Evolutionary conservation across 371 early-diverging fungal genomes (phyloP).

Genomic region (Mucor saturninus): DNA sequence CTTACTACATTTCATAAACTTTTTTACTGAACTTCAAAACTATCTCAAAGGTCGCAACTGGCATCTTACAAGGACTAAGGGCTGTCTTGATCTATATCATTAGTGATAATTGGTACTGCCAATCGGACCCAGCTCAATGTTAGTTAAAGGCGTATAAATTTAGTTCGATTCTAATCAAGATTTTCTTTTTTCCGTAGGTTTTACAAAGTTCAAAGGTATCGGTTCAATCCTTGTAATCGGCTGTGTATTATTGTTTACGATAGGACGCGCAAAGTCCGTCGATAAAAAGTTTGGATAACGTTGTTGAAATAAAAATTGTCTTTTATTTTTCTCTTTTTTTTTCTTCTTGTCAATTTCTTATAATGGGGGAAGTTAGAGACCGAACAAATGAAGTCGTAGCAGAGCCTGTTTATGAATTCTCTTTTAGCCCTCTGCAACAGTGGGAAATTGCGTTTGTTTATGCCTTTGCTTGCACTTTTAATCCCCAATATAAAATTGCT

Average conservation of each 20-base stretch:
- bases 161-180: slow-evolving; percentile 41
- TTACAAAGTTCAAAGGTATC: slow-evolving; percentile 49
- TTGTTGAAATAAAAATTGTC: slow-evolving; percentile 2
- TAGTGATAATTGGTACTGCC: slow-evolving; percentile 72
- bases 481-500: slow-evolving; percentile 17
- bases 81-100: slow-evolving; percentile 76
- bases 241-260: slow-evolving; percentile 53
- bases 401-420: neutral
- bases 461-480: slow-evolving; percentile 39
- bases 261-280: slow-evolving; percentile 20
- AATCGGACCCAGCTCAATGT: slow-evolving; percentile 70
- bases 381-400: neutral
- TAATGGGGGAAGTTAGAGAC: neutral
- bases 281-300: slow-evolving; percentile 14
- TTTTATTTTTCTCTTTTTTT: slow-evolving; percentile 1
- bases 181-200: slow-evolving; percentile 18
- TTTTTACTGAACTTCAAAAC: too few relatives aligned
- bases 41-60: slow-evolving; percentile 73
- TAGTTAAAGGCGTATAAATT: slow-evolving; percentile 65
- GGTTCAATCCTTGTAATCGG: slow-evolving; percentile 53
- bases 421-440: slow-evolving; percentile 26
- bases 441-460: slow-evolving; percentile 51
- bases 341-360: neutral
- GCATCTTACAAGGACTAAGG: slow-evolving; percentile 73
- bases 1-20: too few relatives aligned